Evolutionary conservation across 805 yeast species (phyloP).

Genomic region (Wickerhamomyces pijperi): DNA sequence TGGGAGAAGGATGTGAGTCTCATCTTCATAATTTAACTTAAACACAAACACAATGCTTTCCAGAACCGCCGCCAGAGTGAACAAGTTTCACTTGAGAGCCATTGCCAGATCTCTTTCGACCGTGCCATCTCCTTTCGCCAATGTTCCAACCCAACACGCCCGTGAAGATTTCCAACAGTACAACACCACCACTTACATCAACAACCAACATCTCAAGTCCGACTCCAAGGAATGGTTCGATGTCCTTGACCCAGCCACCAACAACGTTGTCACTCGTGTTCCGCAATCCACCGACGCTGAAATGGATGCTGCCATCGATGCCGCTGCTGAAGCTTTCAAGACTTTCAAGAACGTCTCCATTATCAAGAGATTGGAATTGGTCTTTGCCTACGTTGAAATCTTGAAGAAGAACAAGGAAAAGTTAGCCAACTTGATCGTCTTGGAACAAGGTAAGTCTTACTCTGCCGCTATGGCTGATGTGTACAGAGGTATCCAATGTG

Average conservation of each 20-base stretch:
- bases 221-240: constrained; percentile 51
- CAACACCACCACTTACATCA: constrained; percentile 36
- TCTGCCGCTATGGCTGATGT: constrained; percentile 70
- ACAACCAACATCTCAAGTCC: constrained; percentile 35
- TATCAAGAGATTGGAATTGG: constrained; percentile 48
- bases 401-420: constrained; percentile 57
- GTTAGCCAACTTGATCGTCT: constrained; percentile 50
- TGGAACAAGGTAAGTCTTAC: constrained; percentile 71
- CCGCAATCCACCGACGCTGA: constrained; percentile 65
- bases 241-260: constrained; percentile 68
- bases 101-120: background rate
- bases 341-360: constrained; percentile 39
- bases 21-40: too few relatives aligned
- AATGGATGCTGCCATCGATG: constrained; percentile 50
- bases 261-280: constrained; percentile 50
- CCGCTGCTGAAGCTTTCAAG: constrained; percentile 54
- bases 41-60: background rate
- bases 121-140: background rate
- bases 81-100: background rate
- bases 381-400: constrained; percentile 56
- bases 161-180: constrained; percentile 30
- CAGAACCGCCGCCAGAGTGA: background rate
- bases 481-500: constrained; percentile 68
- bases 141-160: constrained; percentile 20
- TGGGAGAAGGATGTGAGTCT: too few relatives aligned